Conservation (phyloP, 2,329 filamentous ascomycete genomes). For the Fusarium scirpi region DNA sequence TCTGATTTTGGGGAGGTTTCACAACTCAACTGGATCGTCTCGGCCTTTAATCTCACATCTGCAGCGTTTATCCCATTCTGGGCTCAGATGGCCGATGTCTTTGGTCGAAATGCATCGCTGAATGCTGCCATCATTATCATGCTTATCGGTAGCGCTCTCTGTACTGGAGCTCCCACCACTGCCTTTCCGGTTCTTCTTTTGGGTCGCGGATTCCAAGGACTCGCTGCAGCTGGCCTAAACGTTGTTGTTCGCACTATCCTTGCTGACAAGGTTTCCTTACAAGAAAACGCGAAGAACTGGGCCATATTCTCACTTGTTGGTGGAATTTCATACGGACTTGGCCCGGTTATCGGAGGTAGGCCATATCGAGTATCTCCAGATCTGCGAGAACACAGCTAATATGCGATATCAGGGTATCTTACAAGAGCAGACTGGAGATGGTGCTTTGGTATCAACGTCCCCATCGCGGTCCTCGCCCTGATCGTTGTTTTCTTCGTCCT, state of each 20-base stretch:
- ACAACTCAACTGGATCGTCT: conserved; percentile 77
- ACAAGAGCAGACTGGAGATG: conserved; percentile 71
- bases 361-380: neutral
- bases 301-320: conserved; percentile 70
- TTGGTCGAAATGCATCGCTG: conserved; percentile 70
- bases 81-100: conserved; percentile 73
- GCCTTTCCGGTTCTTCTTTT: conserved; percentile 71
- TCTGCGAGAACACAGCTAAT: conserved; percentile 9
- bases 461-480: conserved; percentile 64
- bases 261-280: conserved; percentile 71
- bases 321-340: conserved; percentile 69
- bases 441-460: conserved; percentile 74
- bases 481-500: conserved; percentile 68
- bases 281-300: conserved; percentile 72
- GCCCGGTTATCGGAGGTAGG: conserved; percentile 69
- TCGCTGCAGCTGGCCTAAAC: conserved; percentile 70
- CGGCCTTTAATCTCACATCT: conserved; percentile 74
- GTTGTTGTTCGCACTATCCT: conserved; percentile 72
- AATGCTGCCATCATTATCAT: conserved; percentile 68
- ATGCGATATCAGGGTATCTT: conserved; percentile 55
- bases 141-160: conserved; percentile 71
- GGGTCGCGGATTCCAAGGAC: conserved; percentile 72
- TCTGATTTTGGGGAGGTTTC: conserved; percentile 70
- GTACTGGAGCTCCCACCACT: conserved; percentile 65
- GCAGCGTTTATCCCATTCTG: conserved; percentile 76